phyloP scores from a whole-genome alignment of 2,329 filamentous ascomycete species.

The Claviceps africana region DNA sequence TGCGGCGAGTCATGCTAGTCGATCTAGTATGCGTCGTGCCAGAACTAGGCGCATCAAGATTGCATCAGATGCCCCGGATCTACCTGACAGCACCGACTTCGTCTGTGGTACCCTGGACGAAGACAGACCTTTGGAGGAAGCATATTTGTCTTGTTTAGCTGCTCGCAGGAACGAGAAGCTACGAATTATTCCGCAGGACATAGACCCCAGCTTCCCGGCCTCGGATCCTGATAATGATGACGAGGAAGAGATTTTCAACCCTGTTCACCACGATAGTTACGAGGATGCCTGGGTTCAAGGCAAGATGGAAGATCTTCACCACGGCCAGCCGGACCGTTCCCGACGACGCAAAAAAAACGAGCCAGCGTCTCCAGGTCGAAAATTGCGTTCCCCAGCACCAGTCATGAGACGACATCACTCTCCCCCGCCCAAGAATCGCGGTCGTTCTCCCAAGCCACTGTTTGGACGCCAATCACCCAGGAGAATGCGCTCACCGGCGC shows the following conservation, averaged over 20 bases:
- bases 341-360: slow-evolving; percentile 36
- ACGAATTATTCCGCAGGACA: slow-evolving; percentile 79
- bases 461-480: slow-evolving; percentile 58
- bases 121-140: slow-evolving; percentile 85
- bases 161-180: slow-evolving; percentile 71
- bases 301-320: slow-evolving; percentile 51
- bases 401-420: slow-evolving; percentile 18
- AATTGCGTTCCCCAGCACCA: slow-evolving; percentile 30
- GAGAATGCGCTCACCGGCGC: slow-evolving; percentile 57
- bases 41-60: slow-evolving; percentile 13
- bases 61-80: slow-evolving; percentile 51
- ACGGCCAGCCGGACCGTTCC: slow-evolving; percentile 37
- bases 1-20: slow-evolving; percentile 27
- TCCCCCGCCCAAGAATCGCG: slow-evolving; percentile 24
- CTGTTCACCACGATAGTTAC: slow-evolving; percentile 48
- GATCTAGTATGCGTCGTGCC: slow-evolving; percentile 15
- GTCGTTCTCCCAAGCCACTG: slow-evolving; percentile 30
- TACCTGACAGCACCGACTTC: slow-evolving; percentile 96
- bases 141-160: slow-evolving; percentile 74
- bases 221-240: slow-evolving; percentile 83
- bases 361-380: slow-evolving; percentile 27
- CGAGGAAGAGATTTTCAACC: slow-evolving; percentile 52
- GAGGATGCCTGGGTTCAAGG: slow-evolving; percentile 57
- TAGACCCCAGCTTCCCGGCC: slow-evolving; percentile 92
- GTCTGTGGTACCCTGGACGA: slow-evolving; percentile 97